Conservation (phyloP, 2,329 filamentous ascomycete genomes). For the Aspergillus puulaauensis region DNA sequence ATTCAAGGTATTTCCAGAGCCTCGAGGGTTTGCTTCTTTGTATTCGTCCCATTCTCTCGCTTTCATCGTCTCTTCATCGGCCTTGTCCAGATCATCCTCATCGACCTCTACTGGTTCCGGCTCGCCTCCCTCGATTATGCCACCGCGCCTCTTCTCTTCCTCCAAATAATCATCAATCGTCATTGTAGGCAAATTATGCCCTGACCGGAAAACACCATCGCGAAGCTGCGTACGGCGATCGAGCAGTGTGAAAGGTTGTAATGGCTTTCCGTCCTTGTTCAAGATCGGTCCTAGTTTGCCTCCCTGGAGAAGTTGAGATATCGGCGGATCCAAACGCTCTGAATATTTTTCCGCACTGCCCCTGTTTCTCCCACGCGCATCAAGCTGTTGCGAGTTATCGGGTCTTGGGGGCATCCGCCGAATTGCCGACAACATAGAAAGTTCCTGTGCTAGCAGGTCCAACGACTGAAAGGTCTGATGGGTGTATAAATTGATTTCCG, state of each 20-base stretch:
- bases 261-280: constrained; percentile 74
- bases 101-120: constrained; percentile 71
- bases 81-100: constrained; percentile 86
- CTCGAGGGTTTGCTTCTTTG: constrained; percentile 80
- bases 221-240: constrained; percentile 73
- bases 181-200: constrained; percentile 96
- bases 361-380: constrained; percentile 46
- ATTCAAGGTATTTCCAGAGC: constrained; percentile 51
- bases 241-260: constrained; percentile 87
- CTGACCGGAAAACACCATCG: constrained; percentile 80
- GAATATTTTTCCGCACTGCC: constrained; percentile 60
- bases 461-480: constrained; percentile 83
- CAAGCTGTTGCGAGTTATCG: constrained; percentile 32
- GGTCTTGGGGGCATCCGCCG: constrained; percentile 49
- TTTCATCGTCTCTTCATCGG: constrained; percentile 88
- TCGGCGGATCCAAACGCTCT: constrained; percentile 69
- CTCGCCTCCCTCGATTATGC: constrained; percentile 87
- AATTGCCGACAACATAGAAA: constrained; percentile 76
- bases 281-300: constrained; percentile 69
- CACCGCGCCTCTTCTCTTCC: constrained; percentile 79
- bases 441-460: constrained; percentile 82
- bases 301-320: constrained; percentile 50
- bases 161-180: constrained; percentile 96
- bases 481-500: constrained; percentile 69
- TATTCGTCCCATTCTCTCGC: constrained; percentile 95